phyloP scores from a whole-genome alignment of 306 rosid species.

The Oxytropis ochrocephala region DNA sequence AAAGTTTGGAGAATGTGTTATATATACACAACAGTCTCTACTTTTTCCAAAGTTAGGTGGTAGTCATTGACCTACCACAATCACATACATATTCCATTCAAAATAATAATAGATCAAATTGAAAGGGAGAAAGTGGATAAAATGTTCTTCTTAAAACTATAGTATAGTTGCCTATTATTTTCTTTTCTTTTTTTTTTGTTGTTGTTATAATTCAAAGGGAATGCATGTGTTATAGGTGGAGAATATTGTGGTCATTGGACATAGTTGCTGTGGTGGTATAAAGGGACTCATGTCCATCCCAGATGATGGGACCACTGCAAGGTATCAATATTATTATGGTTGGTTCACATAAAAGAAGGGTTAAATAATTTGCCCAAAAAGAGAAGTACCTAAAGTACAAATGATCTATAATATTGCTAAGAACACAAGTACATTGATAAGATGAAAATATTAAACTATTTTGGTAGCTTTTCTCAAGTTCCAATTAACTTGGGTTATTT shows the following conservation, averaged over 20 bases:
- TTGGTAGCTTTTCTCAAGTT: neutral
- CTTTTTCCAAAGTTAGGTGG: neutral
- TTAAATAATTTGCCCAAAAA: neutral
- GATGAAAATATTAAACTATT: neutral
- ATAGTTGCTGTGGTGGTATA: constrained; percentile 95
- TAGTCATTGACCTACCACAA: neutral
- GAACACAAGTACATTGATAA: neutral
- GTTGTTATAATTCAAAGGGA: too few species aligned
- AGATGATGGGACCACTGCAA: constrained; percentile 66
- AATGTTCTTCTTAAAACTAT: neutral
- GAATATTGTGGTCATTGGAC: constrained; percentile 88
- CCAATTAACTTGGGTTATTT: constrained; percentile 2
- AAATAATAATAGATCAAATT: neutral
- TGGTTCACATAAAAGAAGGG: neutral
- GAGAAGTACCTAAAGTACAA: neutral
- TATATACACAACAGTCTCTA: neutral
- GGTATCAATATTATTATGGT: constrained; percentile 26
- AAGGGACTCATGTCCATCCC: constrained; percentile 92
- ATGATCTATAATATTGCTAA: neutral
- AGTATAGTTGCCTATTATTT: neutral
- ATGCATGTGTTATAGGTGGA: constrained; percentile 55
- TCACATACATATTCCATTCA: constrained; percentile 17
- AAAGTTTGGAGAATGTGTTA: neutral
- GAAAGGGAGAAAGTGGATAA: neutral
- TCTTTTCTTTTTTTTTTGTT: neutral